Base-by-base conservation (phyloP, 345 rosid species). In the Pistacia vera region DNA sequence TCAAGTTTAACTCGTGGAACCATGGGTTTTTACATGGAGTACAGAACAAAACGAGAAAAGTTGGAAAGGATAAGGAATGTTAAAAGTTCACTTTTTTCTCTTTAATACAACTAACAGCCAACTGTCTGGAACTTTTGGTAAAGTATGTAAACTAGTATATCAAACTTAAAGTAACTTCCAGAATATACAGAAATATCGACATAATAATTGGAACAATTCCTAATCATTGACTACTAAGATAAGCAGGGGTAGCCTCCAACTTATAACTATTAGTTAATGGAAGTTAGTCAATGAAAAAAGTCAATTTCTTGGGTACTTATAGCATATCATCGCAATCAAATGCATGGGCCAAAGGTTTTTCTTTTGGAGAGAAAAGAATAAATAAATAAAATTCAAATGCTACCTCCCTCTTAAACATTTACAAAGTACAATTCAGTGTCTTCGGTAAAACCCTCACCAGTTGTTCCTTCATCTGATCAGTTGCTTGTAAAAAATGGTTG, bases 281-380 rank as follows among this genome's bases (percentile, higher is more conserved):
- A 38, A 79, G 51, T 52, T 58, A 77, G n/a, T 22, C 20, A 17
- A n/a, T 67, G 48, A 58, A 3, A 65, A 30, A 77, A 65, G 79
- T 57, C 68, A 70, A 73, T 63, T 44, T 17, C 3, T 44, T 36
- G n/a, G n/a, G 71, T 30, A 66, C 35, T 36, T 70, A 57, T 51
- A 79, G 63, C 35, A 30, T 68, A 30, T 35, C 11, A 70, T 71
- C 7, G 7, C 4, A 38, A 11, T 13, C 36, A 2, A 66, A 38
- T 58, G 28, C 38, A 57, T 38, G 36, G n/a, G 18, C 12, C 28
- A 41, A 41, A 41, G 46, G 6, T 41, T 41, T 41, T 41, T 36
- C 35, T 30, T 4, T 12, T 66, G 36, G 63, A 30, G 9, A 17
- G 44, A 13, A 8, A 13, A 20, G 12, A 71, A 46, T 9, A 20